phyloP scores from a whole-genome alignment of 2,329 filamentous ascomycete species.

The Paraphoma chrysanthemicola region DNA sequence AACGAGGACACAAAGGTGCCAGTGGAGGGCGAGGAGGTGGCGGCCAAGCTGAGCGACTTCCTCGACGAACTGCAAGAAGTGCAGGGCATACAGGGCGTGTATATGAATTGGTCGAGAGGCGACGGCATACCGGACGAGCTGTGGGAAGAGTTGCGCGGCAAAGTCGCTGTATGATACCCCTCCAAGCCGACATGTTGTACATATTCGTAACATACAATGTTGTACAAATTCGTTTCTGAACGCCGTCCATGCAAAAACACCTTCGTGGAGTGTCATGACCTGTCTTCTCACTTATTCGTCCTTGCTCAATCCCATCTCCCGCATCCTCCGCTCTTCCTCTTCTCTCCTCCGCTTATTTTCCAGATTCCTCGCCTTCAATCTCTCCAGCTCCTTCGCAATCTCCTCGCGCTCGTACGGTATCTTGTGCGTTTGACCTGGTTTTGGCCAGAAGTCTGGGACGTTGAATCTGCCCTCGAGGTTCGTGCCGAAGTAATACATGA shows the following conservation, averaged over 20 bases:
- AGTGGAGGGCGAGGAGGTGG: constrained; percentile 64
- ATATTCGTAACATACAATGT: constrained; percentile 35
- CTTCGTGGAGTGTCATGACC: not conserved
- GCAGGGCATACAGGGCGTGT: constrained; percentile 80
- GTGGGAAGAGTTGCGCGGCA: constrained; percentile 49
- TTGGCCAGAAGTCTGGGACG: constrained; percentile 94
- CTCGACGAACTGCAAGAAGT: constrained; percentile 69
- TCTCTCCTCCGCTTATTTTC: constrained; percentile 57
- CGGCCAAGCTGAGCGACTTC: constrained; percentile 66
- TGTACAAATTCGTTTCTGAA: constrained; percentile 27
- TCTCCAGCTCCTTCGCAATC: constrained; percentile 80
- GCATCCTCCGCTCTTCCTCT: constrained; percentile 44
- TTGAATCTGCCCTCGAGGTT: constrained; percentile 88
- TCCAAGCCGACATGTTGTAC: constrained; percentile 8
- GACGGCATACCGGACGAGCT: constrained; percentile 41
- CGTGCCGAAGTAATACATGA: constrained; percentile 99
- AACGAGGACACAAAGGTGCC: constrained; percentile 79
- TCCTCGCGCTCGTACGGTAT: constrained; percentile 81
- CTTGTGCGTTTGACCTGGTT: constrained; percentile 75
- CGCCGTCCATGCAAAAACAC: constrained; percentile 21
- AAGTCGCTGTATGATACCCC: constrained; percentile 40
- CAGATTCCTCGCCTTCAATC: constrained; percentile 64
- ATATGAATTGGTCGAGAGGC: constrained; percentile 67
- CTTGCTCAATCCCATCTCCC: constrained; percentile 22
- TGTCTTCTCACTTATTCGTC: constrained; percentile 10